Evolutionary conservation across 1,284 basidiomycete genomes (phyloP).

Genomic region (Fomitopsis palustris): DNA sequence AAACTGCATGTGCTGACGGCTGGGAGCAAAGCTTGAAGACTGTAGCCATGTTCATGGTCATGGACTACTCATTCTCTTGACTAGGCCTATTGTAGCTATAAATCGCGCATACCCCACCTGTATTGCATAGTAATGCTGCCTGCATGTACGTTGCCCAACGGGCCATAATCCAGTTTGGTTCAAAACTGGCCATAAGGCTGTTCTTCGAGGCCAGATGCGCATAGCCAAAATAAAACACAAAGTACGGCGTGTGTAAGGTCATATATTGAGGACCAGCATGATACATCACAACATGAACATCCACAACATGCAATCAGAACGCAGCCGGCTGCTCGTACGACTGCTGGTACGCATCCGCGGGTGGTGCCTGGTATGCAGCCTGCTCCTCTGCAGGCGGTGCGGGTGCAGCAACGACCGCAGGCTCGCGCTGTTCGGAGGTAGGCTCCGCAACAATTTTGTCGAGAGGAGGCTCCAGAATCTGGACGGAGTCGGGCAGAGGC

Average conservation of each 20-base stretch:
- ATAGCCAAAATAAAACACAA: too few species aligned
- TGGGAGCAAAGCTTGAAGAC: constrained; percentile 24
- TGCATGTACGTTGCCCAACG: neutral
- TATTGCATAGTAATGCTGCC: neutral
- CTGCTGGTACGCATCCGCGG: constrained; percentile 32
- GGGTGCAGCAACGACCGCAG: constrained; percentile 47
- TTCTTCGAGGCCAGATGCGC: too few species aligned
- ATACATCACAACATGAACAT: constrained; percentile 9
- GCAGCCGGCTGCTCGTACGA: constrained; percentile 30
- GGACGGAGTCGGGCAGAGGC: constrained; percentile 95
- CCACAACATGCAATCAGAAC: constrained; percentile 24
- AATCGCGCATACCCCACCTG: neutral
- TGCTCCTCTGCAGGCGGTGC: constrained; percentile 51
- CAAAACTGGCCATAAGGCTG: too few species aligned
- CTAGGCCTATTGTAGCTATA: neutral
- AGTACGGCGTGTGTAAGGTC: neutral
- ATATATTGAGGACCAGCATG: neutral
- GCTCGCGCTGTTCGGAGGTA: constrained; percentile 76
- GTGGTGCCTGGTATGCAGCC: constrained; percentile 31
- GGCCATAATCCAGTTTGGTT: neutral
- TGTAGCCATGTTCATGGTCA: neutral
- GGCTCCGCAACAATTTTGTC: constrained; percentile 81
- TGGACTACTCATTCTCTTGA: neutral
- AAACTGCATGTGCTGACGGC: constrained; percentile 54
- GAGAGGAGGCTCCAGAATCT: constrained; percentile 81